Base-by-base conservation (phyloP, 345 rosid species). In the Gossypium rotundifolium region DNA sequence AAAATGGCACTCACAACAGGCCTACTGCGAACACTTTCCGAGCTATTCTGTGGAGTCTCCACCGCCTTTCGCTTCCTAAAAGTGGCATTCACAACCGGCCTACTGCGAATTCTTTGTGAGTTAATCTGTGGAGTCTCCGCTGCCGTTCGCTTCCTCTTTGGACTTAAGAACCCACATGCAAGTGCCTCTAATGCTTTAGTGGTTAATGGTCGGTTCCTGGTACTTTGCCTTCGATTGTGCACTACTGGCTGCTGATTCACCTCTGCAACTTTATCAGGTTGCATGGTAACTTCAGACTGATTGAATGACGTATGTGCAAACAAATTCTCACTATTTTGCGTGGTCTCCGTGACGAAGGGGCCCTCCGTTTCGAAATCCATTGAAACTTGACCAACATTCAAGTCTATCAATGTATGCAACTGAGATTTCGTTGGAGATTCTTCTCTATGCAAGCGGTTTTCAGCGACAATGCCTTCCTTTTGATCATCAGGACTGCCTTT, bases 181-280 rank as follows among this genome's bases (percentile, higher is more conserved):
- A 87, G 82, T 75, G 90, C 85, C 79, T 87, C 90, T 71, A 87
- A 72, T 16, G 85, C 88, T 73, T 81, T 87, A 11, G 81, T 69
- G 48, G 90, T 84, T 63, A 75, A 72, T 16, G 88, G 90, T 20
- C 90, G 81, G 75, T 65, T 81, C 62, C 88, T 83, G 5, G 85
- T 83, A 72, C 88, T 84, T 33, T 81, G 86, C 75, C 90, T 84
- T 2, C 85, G 81, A 57, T 27, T 42, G 40, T 20, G 70, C 46
- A 17, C 13, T 58, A 9, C 0, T 3, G 53, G 65, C 17, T 58
- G 54, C 65, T 72, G 42, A 7, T 42, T 14, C 42, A 72, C 54
- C 42, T 57, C 75, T 4, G 53, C 40, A 44, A 13, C 65, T 58
- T 72, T 23, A 57, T 72, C 53, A 44, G 61, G 49, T 64, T 69